A percentile compares a stretch with the other conserved stretches of the same genome.
Conservation (phyloP, 176 grass and related monocot genomes). For the Aegilops bicornis region DNA sequence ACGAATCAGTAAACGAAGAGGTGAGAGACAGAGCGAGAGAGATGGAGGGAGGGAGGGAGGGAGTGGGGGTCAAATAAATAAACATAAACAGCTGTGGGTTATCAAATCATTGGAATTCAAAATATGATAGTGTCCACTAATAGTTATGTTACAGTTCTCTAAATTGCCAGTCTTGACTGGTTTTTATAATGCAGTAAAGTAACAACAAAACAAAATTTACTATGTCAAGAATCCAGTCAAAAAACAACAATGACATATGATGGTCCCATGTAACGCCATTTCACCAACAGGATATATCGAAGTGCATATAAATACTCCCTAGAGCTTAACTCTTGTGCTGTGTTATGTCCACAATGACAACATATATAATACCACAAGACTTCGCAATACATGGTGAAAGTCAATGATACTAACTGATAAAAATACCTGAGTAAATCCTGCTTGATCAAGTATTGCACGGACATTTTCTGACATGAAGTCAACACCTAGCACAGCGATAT, state of each 20-base stretch:
- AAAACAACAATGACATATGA: constrained; percentile 5
- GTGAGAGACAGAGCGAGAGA: background rate
- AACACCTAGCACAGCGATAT: constrained; percentile 93
- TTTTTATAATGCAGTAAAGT: background rate
- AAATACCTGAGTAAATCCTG: constrained; percentile 84
- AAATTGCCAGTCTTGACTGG: background rate
- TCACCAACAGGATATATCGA: background rate
- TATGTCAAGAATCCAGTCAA: background rate
- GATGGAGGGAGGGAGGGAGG: constrained; percentile 1
- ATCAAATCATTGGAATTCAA: constrained; percentile 1
- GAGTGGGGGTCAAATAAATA: constrained; percentile 1
- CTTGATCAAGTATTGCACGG: constrained; percentile 96
- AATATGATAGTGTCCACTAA: background rate
- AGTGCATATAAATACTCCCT: background rate
- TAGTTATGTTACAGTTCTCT: background rate
- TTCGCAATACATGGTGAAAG: background rate
- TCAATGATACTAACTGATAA: background rate
- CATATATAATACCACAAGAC: background rate
- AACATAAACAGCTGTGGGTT: background rate
- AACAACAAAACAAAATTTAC: background rate
- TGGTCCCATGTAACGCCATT: background rate
- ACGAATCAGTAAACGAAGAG: constrained; percentile 8
- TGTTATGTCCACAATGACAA: background rate
- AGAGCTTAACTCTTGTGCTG: background rate
- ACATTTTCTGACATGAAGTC: constrained; percentile 99